A percentile compares a stretch with the other conserved stretches of the same genome.
These are phyloP conservation scores for Phlyctochytrium planicorne DNA, from an alignment of 192 early-diverging fungal species.

Conservation along the genomic window DNA sequence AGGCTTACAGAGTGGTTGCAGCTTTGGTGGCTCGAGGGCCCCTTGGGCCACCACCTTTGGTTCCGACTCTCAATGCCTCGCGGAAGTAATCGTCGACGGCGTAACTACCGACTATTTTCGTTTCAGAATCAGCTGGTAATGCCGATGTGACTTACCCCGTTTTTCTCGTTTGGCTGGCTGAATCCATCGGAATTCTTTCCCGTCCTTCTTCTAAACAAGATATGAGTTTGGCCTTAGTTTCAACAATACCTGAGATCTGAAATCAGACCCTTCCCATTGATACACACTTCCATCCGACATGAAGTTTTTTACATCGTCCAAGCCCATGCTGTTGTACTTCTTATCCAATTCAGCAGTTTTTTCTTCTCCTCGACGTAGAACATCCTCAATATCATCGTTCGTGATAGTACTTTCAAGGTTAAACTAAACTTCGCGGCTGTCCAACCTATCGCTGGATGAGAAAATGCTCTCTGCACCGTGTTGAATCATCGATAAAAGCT, in stretches of 20 bases:
- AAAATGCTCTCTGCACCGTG: slow-evolving; percentile 91
- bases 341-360: slow-evolving; percentile 84
- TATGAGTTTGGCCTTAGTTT: background rate
- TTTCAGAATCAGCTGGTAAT: too few relatives aligned
- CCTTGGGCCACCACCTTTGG: slow-evolving; percentile 51
- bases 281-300: slow-evolving; percentile 71
- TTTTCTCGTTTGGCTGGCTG: slow-evolving; percentile 93
- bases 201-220: slow-evolving; percentile 39
- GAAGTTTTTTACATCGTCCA: slow-evolving; percentile 94
- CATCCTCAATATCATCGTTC: slow-evolving; percentile 83
- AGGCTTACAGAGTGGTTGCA: background rate
- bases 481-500: slow-evolving; percentile 95
- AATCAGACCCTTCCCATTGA: slow-evolving; percentile 97
- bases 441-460: slow-evolving; percentile 49
- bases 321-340: slow-evolving; percentile 86
- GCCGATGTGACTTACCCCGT: slow-evolving; percentile 49
- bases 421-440: background rate
- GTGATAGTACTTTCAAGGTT: slow-evolving; percentile 52
- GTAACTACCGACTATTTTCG: slow-evolving; percentile 63
- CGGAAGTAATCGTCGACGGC: slow-evolving; percentile 91
- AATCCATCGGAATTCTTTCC: slow-evolving; percentile 77
- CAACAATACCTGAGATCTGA: slow-evolving; percentile 47
- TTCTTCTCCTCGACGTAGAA: slow-evolving; percentile 78
- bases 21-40: slow-evolving; percentile 54
- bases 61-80: slow-evolving; percentile 70